phyloP scores from a whole-genome alignment of 2,329 filamentous ascomycete species.

The Pseudophaeomoniella oleicola region DNA sequence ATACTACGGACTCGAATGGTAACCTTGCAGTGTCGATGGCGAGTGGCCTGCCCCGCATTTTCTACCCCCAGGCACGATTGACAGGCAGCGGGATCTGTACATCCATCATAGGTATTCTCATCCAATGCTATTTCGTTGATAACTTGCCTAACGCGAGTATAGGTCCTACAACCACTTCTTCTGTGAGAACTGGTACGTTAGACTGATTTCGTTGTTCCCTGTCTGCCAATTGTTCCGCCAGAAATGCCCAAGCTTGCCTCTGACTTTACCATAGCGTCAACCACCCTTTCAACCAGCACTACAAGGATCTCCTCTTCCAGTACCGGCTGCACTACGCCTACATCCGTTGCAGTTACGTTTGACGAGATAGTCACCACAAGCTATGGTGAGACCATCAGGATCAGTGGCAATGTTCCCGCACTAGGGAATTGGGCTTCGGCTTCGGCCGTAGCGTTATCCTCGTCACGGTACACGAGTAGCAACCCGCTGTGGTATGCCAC shows the following conservation, averaged over 20 bases:
- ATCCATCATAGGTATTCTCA: background rate
- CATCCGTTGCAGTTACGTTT: slow-evolving; percentile 48
- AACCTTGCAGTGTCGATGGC: slow-evolving; percentile 28
- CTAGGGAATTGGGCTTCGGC: slow-evolving; percentile 49
- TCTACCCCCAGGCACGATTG: background rate
- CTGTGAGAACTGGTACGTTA: no score
- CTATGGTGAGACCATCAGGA: slow-evolving; percentile 49
- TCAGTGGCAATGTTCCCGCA: slow-evolving; percentile 43
- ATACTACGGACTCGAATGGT: slow-evolving; percentile 28
- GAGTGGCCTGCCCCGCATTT: slow-evolving; percentile 21
- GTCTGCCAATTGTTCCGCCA: no score
- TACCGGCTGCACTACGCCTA: slow-evolving; percentile 9
- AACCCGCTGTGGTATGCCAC: slow-evolving; percentile 49
- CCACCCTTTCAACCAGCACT: slow-evolving; percentile 1
- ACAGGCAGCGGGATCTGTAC: background rate
- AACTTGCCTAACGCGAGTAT: background rate
- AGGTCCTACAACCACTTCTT: no score
- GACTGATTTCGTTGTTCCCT: no score
- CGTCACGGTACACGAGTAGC: slow-evolving; percentile 40
- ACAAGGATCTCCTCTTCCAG: background rate
- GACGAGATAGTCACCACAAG: slow-evolving; percentile 41
- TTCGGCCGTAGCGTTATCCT: slow-evolving; percentile 41
- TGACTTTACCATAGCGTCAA: slow-evolving; percentile 9
- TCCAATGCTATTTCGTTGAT: background rate
- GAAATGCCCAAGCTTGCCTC: no score